Percentiles rank a stretch among this genome's conserved stretches.
These are phyloP conservation scores for Zymoseptoria pseudotritici DNA, from an alignment of 2,329 filamentous ascomycete species.

Conservation along the genomic window DNA sequence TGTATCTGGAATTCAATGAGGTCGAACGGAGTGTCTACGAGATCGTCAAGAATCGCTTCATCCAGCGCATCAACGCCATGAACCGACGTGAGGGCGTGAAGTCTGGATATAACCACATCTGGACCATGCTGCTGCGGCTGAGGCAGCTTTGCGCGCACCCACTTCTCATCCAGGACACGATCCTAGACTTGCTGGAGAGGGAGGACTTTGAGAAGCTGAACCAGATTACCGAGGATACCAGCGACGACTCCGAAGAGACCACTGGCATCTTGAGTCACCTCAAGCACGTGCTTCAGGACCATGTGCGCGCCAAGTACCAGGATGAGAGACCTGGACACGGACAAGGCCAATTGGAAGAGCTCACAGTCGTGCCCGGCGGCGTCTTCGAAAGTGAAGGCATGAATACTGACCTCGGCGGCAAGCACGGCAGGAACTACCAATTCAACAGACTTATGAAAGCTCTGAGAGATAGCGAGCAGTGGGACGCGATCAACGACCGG, in stretches of 20 bases:
- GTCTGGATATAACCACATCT: slow-evolving; percentile 34
- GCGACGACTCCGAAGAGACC: slow-evolving; percentile 4
- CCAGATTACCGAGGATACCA: slow-evolving; percentile 4
- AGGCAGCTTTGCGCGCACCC: slow-evolving; percentile 47
- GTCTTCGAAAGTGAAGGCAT: slow-evolving; percentile 9
- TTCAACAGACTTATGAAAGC: slow-evolving; percentile 36
- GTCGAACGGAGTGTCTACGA: slow-evolving; percentile 49
- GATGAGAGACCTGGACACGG: neutral
- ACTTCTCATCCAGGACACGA: slow-evolving; percentile 40
- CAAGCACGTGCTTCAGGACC: slow-evolving; percentile 12
- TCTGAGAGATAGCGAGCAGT: slow-evolving; percentile 28
- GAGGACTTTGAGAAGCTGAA: slow-evolving; percentile 40
- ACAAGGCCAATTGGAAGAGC: neutral
- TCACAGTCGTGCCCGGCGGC: slow-evolving; percentile 10
- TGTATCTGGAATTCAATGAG: slow-evolving; percentile 43
- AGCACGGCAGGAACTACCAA: slow-evolving; percentile 33
- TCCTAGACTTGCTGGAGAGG: slow-evolving; percentile 39
- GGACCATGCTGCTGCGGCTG: slow-evolving; percentile 44
- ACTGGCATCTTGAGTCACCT: slow-evolving; percentile 14
- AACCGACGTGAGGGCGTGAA: slow-evolving; percentile 19
- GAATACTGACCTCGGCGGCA: slow-evolving; percentile 19
- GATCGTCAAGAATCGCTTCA: slow-evolving; percentile 41
- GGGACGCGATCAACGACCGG: slow-evolving; percentile 31
- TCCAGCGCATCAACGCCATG: slow-evolving; percentile 36
- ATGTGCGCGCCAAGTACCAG: neutral